Percentiles rank a stretch among this genome's conserved stretches.
These are phyloP conservation scores for Rhizomucor miehei DNA, from an alignment of 371 early-diverging fungal genomes.

Conservation along the genomic window DNA sequence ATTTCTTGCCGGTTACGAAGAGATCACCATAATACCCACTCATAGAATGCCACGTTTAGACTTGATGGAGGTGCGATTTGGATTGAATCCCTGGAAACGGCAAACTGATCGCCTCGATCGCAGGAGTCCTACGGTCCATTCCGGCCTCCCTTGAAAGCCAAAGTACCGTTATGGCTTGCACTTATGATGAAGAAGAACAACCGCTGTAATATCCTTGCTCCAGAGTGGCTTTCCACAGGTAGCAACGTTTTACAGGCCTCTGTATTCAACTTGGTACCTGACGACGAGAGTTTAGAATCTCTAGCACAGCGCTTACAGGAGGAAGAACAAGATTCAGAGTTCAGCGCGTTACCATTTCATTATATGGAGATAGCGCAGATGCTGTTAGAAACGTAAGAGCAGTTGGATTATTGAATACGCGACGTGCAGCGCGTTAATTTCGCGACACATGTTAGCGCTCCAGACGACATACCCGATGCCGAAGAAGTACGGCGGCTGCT, in stretches of 20 bases:
- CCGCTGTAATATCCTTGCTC: conserved; percentile 80
- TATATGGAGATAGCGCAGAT: conserved; percentile 82
- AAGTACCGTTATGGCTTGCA: conserved; percentile 90
- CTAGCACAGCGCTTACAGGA: conserved; percentile 58
- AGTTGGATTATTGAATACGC: not conserved
- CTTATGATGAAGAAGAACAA: conserved; percentile 77
- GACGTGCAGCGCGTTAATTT: not conserved
- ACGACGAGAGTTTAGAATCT: conserved; percentile 32
- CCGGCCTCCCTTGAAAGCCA: conserved; percentile 65
- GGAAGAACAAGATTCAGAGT: conserved; percentile 56
- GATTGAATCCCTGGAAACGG: not conserved
- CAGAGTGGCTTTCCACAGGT: conserved; percentile 67
- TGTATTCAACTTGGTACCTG: not conserved
- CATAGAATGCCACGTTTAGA: conserved; percentile 60
- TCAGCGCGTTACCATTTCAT: conserved; percentile 74
- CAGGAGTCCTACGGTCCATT: conserved; percentile 76
- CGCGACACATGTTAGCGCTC: conserved; percentile 55
- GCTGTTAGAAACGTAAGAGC: conserved; percentile 65
- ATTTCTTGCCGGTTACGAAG: conserved; percentile 78
- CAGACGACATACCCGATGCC: conserved; percentile 77
- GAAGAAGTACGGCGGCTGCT: conserved; percentile 68
- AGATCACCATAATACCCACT: conserved; percentile 68
- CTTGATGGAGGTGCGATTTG: conserved; percentile 54
- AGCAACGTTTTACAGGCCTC: not conserved
- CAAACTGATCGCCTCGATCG: not conserved